phyloP scores from a whole-genome alignment of 208 protist genomes.

The Tritrichomonas foetus region DNA sequence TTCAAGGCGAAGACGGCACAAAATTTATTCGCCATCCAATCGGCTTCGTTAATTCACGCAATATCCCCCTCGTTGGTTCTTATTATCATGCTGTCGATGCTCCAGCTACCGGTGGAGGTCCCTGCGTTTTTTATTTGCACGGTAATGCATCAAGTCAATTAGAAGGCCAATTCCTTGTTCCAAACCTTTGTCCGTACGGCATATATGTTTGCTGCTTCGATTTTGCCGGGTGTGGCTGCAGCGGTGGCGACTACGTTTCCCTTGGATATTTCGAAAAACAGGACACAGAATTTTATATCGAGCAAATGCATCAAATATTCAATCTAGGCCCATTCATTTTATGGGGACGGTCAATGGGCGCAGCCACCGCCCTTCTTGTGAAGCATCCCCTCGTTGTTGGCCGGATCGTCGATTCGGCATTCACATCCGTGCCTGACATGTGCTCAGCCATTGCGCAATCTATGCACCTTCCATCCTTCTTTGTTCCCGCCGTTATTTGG shows the following conservation, averaged over 20 bases:
- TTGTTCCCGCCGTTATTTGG: not conserved
- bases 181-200: not conserved
- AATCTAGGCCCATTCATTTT: not conserved
- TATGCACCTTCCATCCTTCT: not conserved
- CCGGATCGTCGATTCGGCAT: not conserved
- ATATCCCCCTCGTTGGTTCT: not conserved
- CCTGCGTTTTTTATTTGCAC: constrained; percentile 11
- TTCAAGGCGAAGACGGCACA: not conserved
- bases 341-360: constrained; percentile 16
- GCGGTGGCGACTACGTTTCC: not conserved
- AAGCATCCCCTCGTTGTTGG: not conserved
- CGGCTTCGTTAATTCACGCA: not conserved
- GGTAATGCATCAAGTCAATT: not conserved
- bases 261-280: not conserved
- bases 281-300: not conserved
- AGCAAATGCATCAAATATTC: not conserved
- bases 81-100: not conserved
- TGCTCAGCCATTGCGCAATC: not conserved
- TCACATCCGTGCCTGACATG: not conserved
- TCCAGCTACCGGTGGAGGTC: not conserved
- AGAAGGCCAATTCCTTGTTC: constrained; percentile 20
- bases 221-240: not conserved
- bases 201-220: not conserved
- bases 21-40: not conserved
- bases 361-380: not conserved